phyloP scores from a whole-genome alignment of 192 early-diverging fungal species.

The Anaeromyces robustus region DNA sequence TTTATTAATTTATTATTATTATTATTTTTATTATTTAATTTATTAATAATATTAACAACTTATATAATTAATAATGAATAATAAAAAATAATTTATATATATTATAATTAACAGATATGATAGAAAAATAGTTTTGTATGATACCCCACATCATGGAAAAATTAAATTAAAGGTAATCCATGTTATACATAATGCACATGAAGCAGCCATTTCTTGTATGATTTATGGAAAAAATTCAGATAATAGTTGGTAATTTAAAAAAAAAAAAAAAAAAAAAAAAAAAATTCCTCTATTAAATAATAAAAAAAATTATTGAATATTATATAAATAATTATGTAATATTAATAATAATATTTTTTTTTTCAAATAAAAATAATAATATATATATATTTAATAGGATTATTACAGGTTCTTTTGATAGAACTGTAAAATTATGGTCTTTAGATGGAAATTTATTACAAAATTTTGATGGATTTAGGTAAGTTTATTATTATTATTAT shows the following conservation, averaged over 20 bases:
- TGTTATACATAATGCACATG: constrained; percentile 29
- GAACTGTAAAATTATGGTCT: constrained; percentile 42
- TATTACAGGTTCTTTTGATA: constrained; percentile 42
- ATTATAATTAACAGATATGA: constrained; percentile 18
- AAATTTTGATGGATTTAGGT: constrained; percentile 34
- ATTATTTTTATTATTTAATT: no score
- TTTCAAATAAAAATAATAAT: neutral
- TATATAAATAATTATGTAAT: no score
- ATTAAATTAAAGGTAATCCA: constrained; percentile 23
- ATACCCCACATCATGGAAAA: constrained; percentile 36
- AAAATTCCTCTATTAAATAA: no score
- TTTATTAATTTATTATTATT: no score
- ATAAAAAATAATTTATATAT: neutral
- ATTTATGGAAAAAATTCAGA: constrained; percentile 41
- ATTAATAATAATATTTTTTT: neutral
- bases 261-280: neutral
- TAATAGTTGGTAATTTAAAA: constrained; percentile 30
- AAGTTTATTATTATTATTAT: constrained; percentile 2
- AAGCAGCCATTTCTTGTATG: constrained; percentile 47
- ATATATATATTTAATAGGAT: constrained; percentile 14
- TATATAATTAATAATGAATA: neutral
- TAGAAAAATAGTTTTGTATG: constrained; percentile 40
- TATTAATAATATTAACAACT: neutral
- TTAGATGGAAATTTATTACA: constrained; percentile 42
- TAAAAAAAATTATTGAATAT: no score